Conservation (phyloP, 371 early-diverging fungal species). For the Mortierella sp. region DNA sequence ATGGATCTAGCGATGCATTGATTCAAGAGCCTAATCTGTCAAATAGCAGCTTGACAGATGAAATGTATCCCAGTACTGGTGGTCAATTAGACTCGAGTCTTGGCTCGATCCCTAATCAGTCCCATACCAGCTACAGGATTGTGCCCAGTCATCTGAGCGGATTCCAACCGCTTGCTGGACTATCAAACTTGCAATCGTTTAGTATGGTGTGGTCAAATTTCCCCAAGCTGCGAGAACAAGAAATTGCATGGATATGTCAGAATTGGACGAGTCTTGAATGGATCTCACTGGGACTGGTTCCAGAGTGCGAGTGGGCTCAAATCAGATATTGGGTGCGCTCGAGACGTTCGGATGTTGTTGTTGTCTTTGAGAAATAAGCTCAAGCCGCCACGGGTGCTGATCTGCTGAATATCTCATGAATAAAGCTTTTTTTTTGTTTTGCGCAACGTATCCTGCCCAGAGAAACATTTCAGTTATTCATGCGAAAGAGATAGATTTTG, state of each 20-base stretch:
- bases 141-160: slow-evolving; percentile 22
- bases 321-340: slow-evolving; percentile 23
- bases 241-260: slow-evolving; percentile 34
- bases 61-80: neutral
- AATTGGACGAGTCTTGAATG: slow-evolving; percentile 30
- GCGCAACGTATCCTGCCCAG: no score
- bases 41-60: neutral
- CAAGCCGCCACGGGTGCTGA: no score
- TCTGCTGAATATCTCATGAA: no score
- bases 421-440: no score
- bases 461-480: no score
- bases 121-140: neutral
- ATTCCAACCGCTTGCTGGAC: slow-evolving; percentile 20
- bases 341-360: slow-evolving; percentile 19
- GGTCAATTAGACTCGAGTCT: neutral
- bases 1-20: neutral
- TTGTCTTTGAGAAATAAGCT: slow-evolving; percentile 29
- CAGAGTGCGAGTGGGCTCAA: slow-evolving; percentile 20
- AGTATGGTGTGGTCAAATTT: slow-evolving; percentile 33
- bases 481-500: no score
- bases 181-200: slow-evolving; percentile 19
- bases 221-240: slow-evolving; percentile 25
- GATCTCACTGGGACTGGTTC: slow-evolving; percentile 30
- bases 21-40: neutral
- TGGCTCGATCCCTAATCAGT: neutral